A percentile compares a stretch with the other conserved stretches of the same genome.
These are phyloP conservation scores for Magnusiomyces tetraspermus DNA, from an alignment of 1,139 yeast species.

Conservation along the genomic window DNA sequence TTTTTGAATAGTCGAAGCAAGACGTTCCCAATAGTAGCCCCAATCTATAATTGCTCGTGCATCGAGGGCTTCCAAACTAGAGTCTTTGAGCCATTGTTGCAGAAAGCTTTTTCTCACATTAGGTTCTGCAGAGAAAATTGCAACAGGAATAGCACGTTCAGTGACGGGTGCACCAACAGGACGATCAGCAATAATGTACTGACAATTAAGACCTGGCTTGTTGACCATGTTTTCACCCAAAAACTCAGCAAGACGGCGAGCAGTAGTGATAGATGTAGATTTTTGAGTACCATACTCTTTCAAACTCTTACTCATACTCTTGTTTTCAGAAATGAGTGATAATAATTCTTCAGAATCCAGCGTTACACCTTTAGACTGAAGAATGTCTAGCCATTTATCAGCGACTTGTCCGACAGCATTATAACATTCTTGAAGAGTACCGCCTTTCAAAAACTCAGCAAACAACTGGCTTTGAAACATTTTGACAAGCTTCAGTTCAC, in stretches of 20 bases:
- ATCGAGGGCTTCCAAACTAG: conserved; percentile 70
- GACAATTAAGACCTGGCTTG: conserved; percentile 93
- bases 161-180: conserved; percentile 88
- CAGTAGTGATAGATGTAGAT: conserved; percentile 93
- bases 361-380: conserved; percentile 78
- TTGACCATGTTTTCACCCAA: conserved; percentile 96
- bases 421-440: conserved; percentile 69
- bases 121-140: conserved; percentile 80
- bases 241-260: conserved; percentile 85
- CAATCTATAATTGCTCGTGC: conserved; percentile 88
- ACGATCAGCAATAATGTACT: conserved; percentile 78
- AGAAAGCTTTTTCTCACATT: conserved; percentile 52
- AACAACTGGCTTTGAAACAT: conserved; percentile 93
- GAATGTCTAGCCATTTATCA: conserved; percentile 89
- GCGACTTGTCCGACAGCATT: conserved; percentile 87
- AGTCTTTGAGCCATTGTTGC: conserved; percentile 81
- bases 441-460: conserved; percentile 81
- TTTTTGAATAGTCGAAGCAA: conserved; percentile 89
- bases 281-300: conserved; percentile 86
- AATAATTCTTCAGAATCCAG: conserved; percentile 91
- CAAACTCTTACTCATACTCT: conserved; percentile 88
- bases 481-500: conserved; percentile 87
- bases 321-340: conserved; percentile 90
- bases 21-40: conserved; percentile 83
- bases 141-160: conserved; percentile 93